Percentiles rank a stretch among this genome's conserved stretches.
Evolutionary conservation across 208 protist genomes (phyloP).

Genomic region (Crithidia sp.): DNA sequence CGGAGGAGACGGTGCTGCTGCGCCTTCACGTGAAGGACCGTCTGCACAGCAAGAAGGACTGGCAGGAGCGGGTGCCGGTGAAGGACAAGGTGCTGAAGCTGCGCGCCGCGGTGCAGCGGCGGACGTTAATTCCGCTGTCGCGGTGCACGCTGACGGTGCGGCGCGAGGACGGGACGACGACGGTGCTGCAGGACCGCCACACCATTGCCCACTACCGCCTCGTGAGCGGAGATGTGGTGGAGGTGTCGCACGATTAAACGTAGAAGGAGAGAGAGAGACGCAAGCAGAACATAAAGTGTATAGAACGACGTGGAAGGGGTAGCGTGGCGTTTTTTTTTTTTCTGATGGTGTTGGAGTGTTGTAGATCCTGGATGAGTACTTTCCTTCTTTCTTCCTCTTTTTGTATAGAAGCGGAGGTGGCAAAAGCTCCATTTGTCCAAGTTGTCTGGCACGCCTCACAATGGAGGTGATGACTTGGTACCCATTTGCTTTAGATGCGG

Average conservation of each 20-base stretch:
- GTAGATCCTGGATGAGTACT: too few relatives aligned
- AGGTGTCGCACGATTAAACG: constrained; percentile 72
- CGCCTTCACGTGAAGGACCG: constrained; percentile 46
- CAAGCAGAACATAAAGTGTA: background rate
- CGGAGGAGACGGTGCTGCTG: constrained; percentile 64
- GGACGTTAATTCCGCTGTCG: constrained; percentile 85
- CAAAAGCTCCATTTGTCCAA: too few relatives aligned
- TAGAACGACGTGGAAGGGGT: background rate
- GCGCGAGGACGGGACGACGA: constrained; percentile 13
- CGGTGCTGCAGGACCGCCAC: constrained; percentile 75
- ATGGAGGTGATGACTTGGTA: too few relatives aligned
- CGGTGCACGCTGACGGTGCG: constrained; percentile 62
- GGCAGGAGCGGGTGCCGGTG: constrained; percentile 59
- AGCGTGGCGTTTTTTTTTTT: background rate
- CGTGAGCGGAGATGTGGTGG: constrained; percentile 66
- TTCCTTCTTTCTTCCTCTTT: background rate
- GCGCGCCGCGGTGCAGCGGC: constrained; percentile 75
- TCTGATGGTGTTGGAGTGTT: background rate
- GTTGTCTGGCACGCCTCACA: too few relatives aligned
- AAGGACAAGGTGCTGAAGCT: constrained; percentile 82
- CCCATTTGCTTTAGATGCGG: too few relatives aligned
- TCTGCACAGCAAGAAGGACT: constrained; percentile 62
- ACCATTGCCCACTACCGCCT: constrained; percentile 75
- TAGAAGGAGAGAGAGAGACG: background rate
- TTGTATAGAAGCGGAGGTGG: background rate